Conservation (phyloP, 2,329 filamentous ascomycete species). For the Nigrospora oryzae region DNA sequence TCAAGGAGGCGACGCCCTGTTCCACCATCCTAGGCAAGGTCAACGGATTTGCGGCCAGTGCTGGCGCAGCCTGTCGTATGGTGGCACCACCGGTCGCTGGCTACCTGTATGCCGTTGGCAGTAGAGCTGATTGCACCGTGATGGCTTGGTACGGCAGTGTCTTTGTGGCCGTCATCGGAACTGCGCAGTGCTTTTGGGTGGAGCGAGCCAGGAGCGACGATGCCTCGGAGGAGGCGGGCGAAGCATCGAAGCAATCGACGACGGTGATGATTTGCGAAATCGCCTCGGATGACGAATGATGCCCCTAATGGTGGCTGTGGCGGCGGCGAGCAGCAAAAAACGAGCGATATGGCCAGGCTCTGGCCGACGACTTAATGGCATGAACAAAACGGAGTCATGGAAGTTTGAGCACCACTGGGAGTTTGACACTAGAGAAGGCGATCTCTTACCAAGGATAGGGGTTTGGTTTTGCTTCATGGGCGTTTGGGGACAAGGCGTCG, state of each 20-base stretch:
- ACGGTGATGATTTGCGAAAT: too few species aligned
- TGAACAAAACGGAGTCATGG: too few species aligned
- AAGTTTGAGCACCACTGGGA: too few species aligned
- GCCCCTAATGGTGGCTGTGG: too few species aligned
- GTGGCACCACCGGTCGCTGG: constrained; percentile 57
- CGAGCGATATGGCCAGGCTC: too few species aligned
- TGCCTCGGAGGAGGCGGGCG: constrained; percentile 6
- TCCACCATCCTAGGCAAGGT: constrained; percentile 51
- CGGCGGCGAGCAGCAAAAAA: too few species aligned
- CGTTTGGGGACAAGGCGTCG: too few species aligned
- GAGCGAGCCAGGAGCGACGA: constrained; percentile 17
- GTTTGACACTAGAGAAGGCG: too few species aligned
- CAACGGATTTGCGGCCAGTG: constrained; percentile 58
- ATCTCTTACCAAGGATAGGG: too few species aligned
- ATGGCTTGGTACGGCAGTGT: constrained; percentile 57
- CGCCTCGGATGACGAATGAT: too few species aligned
- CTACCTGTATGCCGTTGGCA: constrained; percentile 53
- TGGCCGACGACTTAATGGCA: too few species aligned
- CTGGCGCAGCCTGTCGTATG: constrained; percentile 59
- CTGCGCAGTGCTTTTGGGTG: constrained; percentile 52
- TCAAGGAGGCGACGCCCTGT: constrained; percentile 57
- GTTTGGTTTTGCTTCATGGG: too few species aligned
- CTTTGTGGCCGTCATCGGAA: constrained; percentile 45
- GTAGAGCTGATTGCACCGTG: constrained; percentile 48
- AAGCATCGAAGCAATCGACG: not conserved